These are phyloP conservation scores for Russula vinacea DNA, from an alignment of 768 basidiomycete genomes.

Conservation along the genomic window DNA sequence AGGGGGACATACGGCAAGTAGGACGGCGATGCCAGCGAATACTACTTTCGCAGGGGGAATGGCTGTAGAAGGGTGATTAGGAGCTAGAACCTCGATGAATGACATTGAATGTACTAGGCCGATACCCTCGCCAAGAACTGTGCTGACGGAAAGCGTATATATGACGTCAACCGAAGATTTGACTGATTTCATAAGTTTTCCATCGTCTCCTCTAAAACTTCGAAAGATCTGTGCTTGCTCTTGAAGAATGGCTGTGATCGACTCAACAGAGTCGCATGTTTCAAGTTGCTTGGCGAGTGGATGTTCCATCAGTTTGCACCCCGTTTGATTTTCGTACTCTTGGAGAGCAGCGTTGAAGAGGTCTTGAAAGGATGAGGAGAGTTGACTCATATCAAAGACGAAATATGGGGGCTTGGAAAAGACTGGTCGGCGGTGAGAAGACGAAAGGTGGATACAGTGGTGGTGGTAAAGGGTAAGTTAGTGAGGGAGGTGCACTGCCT, in stretches of 20 bases:
- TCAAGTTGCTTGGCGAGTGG: neutral
- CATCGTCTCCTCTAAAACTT: neutral
- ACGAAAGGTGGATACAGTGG: too few species aligned
- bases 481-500: too few species aligned
- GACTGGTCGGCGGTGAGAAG: too few species aligned
- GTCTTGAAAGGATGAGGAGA: neutral
- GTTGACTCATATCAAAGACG: too few species aligned
- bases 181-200: neutral
- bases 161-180: neutral
- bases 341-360: neutral
- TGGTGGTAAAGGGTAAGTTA: too few species aligned
- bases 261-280: neutral
- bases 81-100: too few species aligned
- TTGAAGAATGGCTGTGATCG: neutral
- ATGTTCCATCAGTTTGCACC: neutral
- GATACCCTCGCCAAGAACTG: neutral
- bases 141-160: neutral
- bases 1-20: too few species aligned
- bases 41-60: too few species aligned
- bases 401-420: too few species aligned
- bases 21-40: too few species aligned
- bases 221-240: neutral
- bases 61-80: too few species aligned
- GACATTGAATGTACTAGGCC: neutral
- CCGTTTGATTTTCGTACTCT: neutral